Conservation (phyloP, 2,329 filamentous ascomycete genomes). For the Penicillium sp. region DNA sequence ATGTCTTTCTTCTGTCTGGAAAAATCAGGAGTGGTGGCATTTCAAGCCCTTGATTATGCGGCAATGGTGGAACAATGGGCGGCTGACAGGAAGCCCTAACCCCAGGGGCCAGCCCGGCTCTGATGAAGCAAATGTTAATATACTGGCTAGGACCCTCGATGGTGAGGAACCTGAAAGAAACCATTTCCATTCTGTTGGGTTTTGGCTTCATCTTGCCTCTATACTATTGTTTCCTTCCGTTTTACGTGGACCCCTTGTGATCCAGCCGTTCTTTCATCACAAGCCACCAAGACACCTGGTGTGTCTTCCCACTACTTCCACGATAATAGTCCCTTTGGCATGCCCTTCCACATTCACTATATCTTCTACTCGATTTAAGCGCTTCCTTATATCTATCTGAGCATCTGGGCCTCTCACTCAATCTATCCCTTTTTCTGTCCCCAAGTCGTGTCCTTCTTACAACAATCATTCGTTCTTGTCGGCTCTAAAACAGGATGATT, state of each 20-base stretch:
- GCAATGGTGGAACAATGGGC: conserved; percentile 2
- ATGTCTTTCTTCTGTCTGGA: neutral
- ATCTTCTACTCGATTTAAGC: neutral
- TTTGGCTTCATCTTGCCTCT: conserved; percentile 8
- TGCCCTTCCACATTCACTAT: neutral
- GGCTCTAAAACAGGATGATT: conserved; percentile 17
- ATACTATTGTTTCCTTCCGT: conserved; percentile 5
- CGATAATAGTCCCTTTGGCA: neutral
- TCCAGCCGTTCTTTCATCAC: conserved; percentile 8
- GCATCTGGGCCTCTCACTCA: neutral
- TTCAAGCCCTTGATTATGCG: neutral
- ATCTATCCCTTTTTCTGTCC: neutral
- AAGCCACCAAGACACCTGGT: conserved; percentile 6
- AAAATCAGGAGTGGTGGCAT: neutral
- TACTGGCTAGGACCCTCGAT: conserved; percentile 3
- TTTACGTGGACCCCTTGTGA: neutral
- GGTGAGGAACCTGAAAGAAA: neutral
- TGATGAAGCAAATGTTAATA: conserved; percentile 1
- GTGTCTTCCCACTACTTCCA: neutral
- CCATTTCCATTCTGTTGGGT: conserved; percentile 1
- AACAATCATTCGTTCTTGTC: conserved; percentile 1
- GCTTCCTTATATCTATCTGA: conserved; percentile 6
- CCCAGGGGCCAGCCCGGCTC: neutral
- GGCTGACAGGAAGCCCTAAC: conserved; percentile 6
- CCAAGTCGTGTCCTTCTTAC: neutral